Evolutionary conservation across 495 filamentous ascomycete species (phyloP).

Genomic region (Stereocaulon alpinum): DNA sequence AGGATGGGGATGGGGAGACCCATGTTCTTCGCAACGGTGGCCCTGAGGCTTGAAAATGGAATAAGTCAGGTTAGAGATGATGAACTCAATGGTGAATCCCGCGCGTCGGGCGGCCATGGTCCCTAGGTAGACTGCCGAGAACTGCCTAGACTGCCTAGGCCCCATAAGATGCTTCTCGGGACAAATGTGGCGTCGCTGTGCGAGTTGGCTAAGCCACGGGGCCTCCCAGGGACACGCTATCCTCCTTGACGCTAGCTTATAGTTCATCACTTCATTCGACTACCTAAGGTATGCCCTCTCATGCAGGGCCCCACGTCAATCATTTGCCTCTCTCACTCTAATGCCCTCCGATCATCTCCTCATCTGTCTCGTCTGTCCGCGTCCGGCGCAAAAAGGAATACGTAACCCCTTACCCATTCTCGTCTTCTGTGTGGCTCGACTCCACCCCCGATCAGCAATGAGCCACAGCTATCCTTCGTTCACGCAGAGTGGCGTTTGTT

Average conservation of each 20-base stretch:
- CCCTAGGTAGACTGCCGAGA: too few relatives aligned
- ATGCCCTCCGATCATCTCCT: background rate
- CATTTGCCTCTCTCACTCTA: background rate
- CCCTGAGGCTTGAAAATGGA: constrained; percentile 1
- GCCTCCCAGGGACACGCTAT: background rate
- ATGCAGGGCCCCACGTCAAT: background rate
- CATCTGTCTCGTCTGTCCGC: background rate
- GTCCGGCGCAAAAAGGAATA: background rate
- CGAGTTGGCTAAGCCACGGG: background rate
- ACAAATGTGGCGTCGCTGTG: constrained; percentile 1
- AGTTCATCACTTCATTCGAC: too few relatives aligned
- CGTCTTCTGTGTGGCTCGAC: constrained; percentile 3
- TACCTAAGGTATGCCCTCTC: too few relatives aligned
- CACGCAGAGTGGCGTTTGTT: too few relatives aligned
- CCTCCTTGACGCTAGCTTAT: background rate
- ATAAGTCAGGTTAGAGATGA: too few relatives aligned
- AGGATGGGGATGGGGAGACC: background rate
- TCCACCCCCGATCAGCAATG: background rate
- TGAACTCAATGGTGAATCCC: background rate
- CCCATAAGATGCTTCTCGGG: background rate
- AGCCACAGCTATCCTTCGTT: too few relatives aligned
- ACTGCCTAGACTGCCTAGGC: background rate
- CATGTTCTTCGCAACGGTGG: background rate
- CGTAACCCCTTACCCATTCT: background rate
- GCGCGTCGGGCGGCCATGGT: background rate